A percentile compares a stretch with the other conserved stretches of the same genome.
Evolutionary conservation across 108 stramenopile genomes (phyloP).

Genomic region (Discostella stelligeroides): DNA sequence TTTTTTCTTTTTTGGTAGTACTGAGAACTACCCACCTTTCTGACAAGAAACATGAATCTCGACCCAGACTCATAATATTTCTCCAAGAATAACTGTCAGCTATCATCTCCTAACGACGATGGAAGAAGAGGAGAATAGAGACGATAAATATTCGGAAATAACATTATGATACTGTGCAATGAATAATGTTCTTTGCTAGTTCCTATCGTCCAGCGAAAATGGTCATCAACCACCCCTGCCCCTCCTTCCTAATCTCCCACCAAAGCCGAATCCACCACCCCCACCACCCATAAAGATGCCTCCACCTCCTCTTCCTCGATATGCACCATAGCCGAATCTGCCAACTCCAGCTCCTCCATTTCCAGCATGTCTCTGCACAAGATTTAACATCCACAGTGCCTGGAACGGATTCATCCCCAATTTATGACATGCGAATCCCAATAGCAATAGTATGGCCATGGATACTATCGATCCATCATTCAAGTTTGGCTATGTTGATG

Average conservation of each 20-base stretch:
- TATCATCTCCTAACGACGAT: too few relatives aligned
- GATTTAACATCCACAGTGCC: slow-evolving; percentile 59
- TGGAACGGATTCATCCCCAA: slow-evolving; percentile 77
- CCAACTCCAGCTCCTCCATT: slow-evolving; percentile 33
- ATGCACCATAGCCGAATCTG: slow-evolving; percentile 45
- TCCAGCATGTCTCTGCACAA: slow-evolving; percentile 51
- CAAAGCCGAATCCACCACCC: slow-evolving; percentile 24
- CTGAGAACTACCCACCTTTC: too few relatives aligned
- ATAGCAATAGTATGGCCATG: slow-evolving; percentile 47
- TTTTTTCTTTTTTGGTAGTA: too few relatives aligned
- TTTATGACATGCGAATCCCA: slow-evolving; percentile 54
- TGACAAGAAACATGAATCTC: too few relatives aligned
- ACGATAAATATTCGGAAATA: too few relatives aligned
- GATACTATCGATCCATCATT: slow-evolving; percentile 60
- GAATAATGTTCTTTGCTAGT: too few relatives aligned
- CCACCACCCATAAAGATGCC: slow-evolving; percentile 47
- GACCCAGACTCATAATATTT: too few relatives aligned
- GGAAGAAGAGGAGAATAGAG: too few relatives aligned
- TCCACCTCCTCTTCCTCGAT: slow-evolving; percentile 36
- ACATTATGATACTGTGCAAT: too few relatives aligned
- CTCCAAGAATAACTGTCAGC: too few relatives aligned
- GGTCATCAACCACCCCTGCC: slow-evolving; percentile 24
- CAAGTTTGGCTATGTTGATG: slow-evolving; percentile 36
- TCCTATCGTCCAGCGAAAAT: too few relatives aligned
- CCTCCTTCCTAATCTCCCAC: too few relatives aligned